Percentiles rank a stretch among this genome's conserved stretches.
phyloP scores from a whole-genome alignment of 164 flowering plant species.

The Saururus chinensis region DNA sequence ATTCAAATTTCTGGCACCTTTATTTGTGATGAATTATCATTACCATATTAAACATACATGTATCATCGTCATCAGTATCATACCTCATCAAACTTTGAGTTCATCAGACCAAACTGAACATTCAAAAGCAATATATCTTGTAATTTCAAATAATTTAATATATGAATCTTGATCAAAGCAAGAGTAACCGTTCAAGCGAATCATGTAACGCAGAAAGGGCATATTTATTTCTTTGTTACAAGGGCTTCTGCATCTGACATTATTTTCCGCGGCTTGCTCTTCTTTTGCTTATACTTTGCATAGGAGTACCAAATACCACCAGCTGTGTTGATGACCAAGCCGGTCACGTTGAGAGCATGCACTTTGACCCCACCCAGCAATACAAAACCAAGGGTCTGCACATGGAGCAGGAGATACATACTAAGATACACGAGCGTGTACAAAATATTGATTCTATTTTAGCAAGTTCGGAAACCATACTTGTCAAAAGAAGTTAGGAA shows the following conservation, averaged over 20 bases:
- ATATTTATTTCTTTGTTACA: constrained; percentile 20
- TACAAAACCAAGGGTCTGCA: constrained; percentile 84
- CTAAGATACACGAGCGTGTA: neutral
- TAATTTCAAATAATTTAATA: no score
- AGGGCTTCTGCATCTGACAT: constrained; percentile 48
- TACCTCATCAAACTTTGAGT: no score
- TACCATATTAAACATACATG: no score
- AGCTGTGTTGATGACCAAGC: constrained; percentile 82
- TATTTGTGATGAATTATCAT: no score
- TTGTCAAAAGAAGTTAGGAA: no score
- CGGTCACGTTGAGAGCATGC: constrained; percentile 80
- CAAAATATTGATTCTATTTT: neutral
- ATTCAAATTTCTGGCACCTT: no score
- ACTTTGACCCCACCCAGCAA: constrained; percentile 91
- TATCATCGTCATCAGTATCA: no score
- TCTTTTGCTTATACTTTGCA: constrained; percentile 85
- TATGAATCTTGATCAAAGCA: no score
- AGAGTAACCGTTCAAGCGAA: no score
- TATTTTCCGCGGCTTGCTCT: constrained; percentile 39
- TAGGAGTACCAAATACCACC: constrained; percentile 96
- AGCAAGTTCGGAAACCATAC: neutral
- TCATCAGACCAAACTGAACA: no score
- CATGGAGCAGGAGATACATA: neutral
- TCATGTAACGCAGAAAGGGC: neutral
- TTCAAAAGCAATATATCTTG: no score